Percentiles rank a stretch among this genome's conserved stretches.
Conservation (phyloP, 2,329 filamentous ascomycete species). For the Colletotrichum sp. region DNA sequence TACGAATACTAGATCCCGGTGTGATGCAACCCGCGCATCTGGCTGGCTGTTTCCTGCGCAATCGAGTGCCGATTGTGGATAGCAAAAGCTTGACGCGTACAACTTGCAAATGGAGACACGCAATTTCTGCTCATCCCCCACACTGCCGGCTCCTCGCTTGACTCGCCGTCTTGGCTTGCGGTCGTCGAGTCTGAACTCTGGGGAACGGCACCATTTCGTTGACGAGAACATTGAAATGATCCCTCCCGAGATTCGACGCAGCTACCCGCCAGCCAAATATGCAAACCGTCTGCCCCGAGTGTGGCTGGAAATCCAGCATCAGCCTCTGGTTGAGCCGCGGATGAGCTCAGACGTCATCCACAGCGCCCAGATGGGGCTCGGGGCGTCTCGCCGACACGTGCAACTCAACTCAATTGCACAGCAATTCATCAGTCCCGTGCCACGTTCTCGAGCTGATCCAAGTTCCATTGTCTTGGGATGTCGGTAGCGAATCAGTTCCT, state of each 20-base stretch:
- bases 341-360: neutral
- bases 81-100: conserved; percentile 11
- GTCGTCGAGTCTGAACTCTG: neutral
- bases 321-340: neutral
- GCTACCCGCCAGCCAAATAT: neutral
- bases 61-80: neutral
- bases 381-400: neutral
- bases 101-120: neutral
- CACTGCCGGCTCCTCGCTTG: neutral
- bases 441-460: neutral
- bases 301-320: neutral
- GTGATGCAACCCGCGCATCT: neutral
- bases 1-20: neutral
- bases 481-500: neutral
- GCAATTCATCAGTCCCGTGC: neutral
- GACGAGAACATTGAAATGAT: neutral
- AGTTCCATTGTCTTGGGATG: neutral
- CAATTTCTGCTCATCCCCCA: neutral
- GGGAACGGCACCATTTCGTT: neutral
- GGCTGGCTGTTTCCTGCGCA: neutral
- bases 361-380: neutral
- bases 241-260: neutral
- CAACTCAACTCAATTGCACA: neutral
- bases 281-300: neutral
- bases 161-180: neutral